phyloP scores from a whole-genome alignment of 306 rosid genomes.

The Malus orientalis region DNA sequence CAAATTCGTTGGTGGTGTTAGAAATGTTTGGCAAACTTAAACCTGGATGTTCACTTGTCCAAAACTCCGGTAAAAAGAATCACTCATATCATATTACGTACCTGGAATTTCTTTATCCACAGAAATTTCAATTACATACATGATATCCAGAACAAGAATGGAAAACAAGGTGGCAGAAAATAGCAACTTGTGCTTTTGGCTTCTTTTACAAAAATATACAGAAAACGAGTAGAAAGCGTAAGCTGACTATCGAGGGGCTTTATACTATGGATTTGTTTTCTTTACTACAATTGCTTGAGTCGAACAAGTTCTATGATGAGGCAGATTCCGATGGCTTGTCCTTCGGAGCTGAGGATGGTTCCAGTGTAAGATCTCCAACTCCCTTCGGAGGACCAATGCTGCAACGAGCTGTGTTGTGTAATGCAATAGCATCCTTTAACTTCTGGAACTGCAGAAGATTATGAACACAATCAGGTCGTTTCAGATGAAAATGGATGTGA shows the following conservation, averaged over 20 bases:
- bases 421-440: constrained; percentile 80
- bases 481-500: neutral
- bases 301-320: constrained; percentile 20
- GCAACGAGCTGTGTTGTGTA: constrained; percentile 92
- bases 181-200: constrained; percentile 16
- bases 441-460: constrained; percentile 69
- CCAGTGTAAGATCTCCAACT: constrained; percentile 53
- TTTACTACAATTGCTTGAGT: neutral
- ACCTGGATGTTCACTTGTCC: too few relatives aligned
- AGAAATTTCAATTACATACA: constrained; percentile 20
- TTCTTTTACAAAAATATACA: constrained; percentile 42
- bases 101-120: constrained; percentile 19
- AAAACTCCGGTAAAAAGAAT: neutral
- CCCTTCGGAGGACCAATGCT: constrained; percentile 89
- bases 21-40: too few relatives aligned
- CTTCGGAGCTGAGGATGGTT: constrained; percentile 43
- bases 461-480: constrained; percentile 8
- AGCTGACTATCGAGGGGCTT: constrained; percentile 15
- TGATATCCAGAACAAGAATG: constrained; percentile 36
- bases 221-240: constrained; percentile 25
- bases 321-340: constrained; percentile 48
- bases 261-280: constrained; percentile 8
- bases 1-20: too few relatives aligned
- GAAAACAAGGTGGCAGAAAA: constrained; percentile 37
- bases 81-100: constrained; percentile 3